Evolutionary conservation across 1,284 basidiomycete genomes (phyloP).

Genomic region (Moesziomyces parantarcticus): DNA sequence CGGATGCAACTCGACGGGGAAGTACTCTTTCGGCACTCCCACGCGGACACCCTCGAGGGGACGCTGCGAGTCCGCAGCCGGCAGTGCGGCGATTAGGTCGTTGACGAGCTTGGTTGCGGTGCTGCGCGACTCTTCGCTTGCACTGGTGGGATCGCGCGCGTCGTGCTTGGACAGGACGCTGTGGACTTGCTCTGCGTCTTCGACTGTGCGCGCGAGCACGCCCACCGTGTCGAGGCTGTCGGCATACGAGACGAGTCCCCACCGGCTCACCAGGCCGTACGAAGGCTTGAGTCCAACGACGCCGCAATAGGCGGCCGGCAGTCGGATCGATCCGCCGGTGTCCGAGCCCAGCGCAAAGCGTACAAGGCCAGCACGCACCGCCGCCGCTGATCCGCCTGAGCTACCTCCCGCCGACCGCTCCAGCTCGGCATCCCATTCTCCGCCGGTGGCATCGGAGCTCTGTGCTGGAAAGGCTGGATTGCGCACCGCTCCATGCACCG

Average conservation of each 20-base stretch:
- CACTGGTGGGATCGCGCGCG: constrained; percentile 82
- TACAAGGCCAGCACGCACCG: constrained; percentile 52
- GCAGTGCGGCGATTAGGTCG: constrained; percentile 5
- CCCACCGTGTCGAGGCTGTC: constrained; percentile 96
- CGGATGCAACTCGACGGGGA: constrained; percentile 77
- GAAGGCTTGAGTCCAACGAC: constrained; percentile 92
- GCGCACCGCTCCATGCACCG: constrained; percentile 54
- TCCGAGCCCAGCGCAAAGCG: constrained; percentile 83
- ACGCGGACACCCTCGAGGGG: constrained; percentile 72
- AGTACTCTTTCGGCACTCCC: constrained; percentile 82
- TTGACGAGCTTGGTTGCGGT: constrained; percentile 11
- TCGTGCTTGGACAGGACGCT: constrained; percentile 78
- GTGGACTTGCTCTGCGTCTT: constrained; percentile 74
- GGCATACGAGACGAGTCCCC: constrained; percentile 91
- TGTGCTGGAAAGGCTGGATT: constrained; percentile 45
- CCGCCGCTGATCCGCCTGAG: constrained; percentile 66
- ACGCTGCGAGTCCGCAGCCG: constrained; percentile 5
- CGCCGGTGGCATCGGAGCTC: background rate
- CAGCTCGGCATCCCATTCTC: constrained; percentile 65
- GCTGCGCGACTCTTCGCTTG: constrained; percentile 32
- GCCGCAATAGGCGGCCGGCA: constrained; percentile 94
- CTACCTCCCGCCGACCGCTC: constrained; percentile 73
- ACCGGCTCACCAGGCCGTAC: constrained; percentile 88
- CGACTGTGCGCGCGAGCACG: constrained; percentile 75
- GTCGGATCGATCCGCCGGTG: constrained; percentile 90